These are phyloP conservation scores for Fusarium goolgardi DNA, from an alignment of 2,329 filamentous ascomycete species.

Conservation along the genomic window DNA sequence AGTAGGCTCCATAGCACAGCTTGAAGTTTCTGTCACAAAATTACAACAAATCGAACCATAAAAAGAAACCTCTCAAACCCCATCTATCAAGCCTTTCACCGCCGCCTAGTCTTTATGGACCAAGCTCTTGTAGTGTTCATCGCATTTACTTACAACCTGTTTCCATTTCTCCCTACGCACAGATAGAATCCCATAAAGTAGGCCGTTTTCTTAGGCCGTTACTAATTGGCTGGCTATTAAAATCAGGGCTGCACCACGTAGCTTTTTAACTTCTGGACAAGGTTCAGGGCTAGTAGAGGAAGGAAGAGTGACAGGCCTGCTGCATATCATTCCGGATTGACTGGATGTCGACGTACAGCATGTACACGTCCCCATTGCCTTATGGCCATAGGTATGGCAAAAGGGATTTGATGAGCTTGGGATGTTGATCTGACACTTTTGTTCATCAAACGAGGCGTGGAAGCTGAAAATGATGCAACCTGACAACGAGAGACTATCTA, in stretches of 20 bases:
- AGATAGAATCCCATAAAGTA: not conserved
- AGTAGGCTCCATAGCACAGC: not conserved
- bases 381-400: not conserved
- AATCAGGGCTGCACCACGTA: slow-evolving; percentile 6
- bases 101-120: not conserved
- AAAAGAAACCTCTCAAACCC: not conserved
- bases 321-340: slow-evolving; percentile 7
- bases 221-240: not conserved
- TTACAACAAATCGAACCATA: not conserved
- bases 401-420: not conserved
- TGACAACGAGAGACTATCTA: not conserved
- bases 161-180: not conserved
- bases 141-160: not conserved
- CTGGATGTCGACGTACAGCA: not conserved
- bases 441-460: too few relatives aligned
- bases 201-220: too few relatives aligned
- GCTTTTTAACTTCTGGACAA: slow-evolving; percentile 5
- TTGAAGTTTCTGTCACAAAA: not conserved
- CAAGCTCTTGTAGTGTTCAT: not conserved
- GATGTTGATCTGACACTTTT: not conserved
- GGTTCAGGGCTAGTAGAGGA: slow-evolving; percentile 10
- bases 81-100: not conserved
- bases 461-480: not conserved
- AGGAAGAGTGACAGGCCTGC: slow-evolving; percentile 1
- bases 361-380: not conserved